A percentile compares a stretch with the other conserved stretches of the same genome.
Conservation (phyloP, 306 rosid genomes). For the Cyclanthera cordifolia region DNA sequence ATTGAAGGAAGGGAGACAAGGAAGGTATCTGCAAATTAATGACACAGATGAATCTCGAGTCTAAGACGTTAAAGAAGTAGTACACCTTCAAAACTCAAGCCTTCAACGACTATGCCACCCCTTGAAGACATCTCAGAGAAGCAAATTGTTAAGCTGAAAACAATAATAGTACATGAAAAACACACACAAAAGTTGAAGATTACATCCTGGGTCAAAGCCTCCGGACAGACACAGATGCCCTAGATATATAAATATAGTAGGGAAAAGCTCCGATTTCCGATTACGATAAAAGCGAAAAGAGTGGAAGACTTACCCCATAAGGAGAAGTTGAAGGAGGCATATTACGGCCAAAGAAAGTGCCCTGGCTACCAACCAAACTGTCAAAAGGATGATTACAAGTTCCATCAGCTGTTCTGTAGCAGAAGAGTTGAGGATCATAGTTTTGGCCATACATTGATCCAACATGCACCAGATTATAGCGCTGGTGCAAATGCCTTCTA, state of each 20-base stretch:
- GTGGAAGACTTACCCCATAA: slow-evolving; percentile 31
- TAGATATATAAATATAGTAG: too few relatives aligned
- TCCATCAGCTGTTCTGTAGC: slow-evolving; percentile 50
- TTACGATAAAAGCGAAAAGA: neutral
- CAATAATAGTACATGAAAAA: neutral
- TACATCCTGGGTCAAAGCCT: too few relatives aligned
- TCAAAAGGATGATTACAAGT: slow-evolving; percentile 46
- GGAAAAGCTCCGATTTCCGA: too few relatives aligned
- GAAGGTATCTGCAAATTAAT: too few relatives aligned
- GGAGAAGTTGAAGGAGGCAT: slow-evolving; percentile 47
- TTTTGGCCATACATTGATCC: slow-evolving; percentile 30
- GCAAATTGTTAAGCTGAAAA: too few relatives aligned
- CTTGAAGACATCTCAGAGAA: too few relatives aligned
- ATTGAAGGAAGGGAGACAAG: too few relatives aligned
- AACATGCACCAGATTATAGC: slow-evolving; percentile 47
- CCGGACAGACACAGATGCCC: too few relatives aligned
- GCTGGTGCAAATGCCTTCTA: slow-evolving; percentile 57
- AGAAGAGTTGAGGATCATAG: slow-evolving; percentile 25
- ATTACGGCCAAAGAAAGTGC: slow-evolving; percentile 52
- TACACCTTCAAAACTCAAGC: too few relatives aligned
- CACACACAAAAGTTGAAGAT: neutral
- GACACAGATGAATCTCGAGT: too few relatives aligned
- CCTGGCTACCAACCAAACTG: slow-evolving; percentile 46
- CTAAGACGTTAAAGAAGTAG: too few relatives aligned
- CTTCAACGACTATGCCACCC: too few relatives aligned